Percentiles rank a stretch among this genome's conserved stretches.
phyloP scores from a whole-genome alignment of 2,329 filamentous ascomycete genomes.

The Phialocephala sp. region DNA sequence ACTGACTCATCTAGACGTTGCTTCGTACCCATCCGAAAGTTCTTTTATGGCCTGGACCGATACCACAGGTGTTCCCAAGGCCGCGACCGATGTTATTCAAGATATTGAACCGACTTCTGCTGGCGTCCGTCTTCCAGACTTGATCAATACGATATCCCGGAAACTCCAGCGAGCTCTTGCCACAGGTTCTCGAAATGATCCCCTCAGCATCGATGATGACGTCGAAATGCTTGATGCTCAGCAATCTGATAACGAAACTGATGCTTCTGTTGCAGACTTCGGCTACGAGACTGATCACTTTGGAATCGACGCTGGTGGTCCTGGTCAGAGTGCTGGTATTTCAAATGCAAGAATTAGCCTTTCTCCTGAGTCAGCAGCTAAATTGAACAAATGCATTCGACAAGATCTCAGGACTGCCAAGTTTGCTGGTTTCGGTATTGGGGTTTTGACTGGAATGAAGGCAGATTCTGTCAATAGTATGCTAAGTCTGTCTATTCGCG shows the following conservation, averaged over 20 bases:
- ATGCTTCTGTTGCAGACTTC: slow-evolving; percentile 35
- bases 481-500: slow-evolving; percentile 71
- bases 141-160: slow-evolving; percentile 35
- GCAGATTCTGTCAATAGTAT: slow-evolving; percentile 50
- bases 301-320: slow-evolving; percentile 7
- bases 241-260: slow-evolving; percentile 28
- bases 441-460: slow-evolving; percentile 59
- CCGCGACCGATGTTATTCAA: slow-evolving; percentile 46
- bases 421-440: slow-evolving; percentile 72
- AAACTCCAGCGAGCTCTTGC: slow-evolving; percentile 34
- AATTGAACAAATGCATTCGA: slow-evolving; percentile 50
- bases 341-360: slow-evolving; percentile 21
- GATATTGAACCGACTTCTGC: slow-evolving; percentile 31
- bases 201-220: slow-evolving; percentile 36
- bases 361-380: slow-evolving; percentile 22
- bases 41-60: slow-evolving; percentile 61
- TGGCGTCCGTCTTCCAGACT: slow-evolving; percentile 35
- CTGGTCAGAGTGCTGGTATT: not conserved
- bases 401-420: slow-evolving; percentile 67
- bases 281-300: slow-evolving; percentile 35
- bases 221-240: slow-evolving; percentile 33
- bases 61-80: slow-evolving; percentile 51
- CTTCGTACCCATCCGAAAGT: slow-evolving; percentile 54
- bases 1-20: slow-evolving; percentile 52
- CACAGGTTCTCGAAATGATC: slow-evolving; percentile 27